Base-by-base conservation (phyloP, 1,284 basidiomycete species). In the Ustilago cynodontis region DNA sequence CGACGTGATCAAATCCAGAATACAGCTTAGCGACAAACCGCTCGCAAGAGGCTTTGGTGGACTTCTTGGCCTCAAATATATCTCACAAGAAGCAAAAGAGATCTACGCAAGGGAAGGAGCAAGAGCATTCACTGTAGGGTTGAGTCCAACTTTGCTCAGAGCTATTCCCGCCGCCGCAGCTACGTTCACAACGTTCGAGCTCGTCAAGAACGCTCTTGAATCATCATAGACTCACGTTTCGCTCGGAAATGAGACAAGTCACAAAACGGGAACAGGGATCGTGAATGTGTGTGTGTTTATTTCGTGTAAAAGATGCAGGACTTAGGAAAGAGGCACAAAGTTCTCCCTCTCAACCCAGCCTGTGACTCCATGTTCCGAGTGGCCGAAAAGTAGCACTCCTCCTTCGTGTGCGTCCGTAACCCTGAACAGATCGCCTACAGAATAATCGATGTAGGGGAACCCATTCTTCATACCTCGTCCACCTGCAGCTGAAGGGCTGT, bases 131-230 rank as follows among this genome's bases (percentile, higher is more conserved):
- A 51, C 66, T 2, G 70, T 76, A 6, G 80, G 80, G 3, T 45
- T 82, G n/a, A 71, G 59, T 13, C 80, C 80, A 3, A 82, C 80
- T 0, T 56, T 82, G 51, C 28, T 82, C 9, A 62, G 80, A n/a
- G 72, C 80, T 5, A 71, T 82, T n/a, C 80, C 80, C 0, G 80
- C 80, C 4, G 80, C 80, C 1, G 80, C 77, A 1, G 78, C 80
- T 22, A 82, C 80, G 0, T 82, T 82, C 37, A 80, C 78, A 5
- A 79, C 78, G 1, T 82, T 78, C 29, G 80, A 82, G 47, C 58
- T 82, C 13, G 79, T 78, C 28, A 80, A 80, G 37, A 50, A 57
- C 6, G 69, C 68, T 2, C 39, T 79, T 10, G 65, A 78, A 14
- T 33, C 50, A 33, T 20, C 45, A 37, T 60, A 49, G 37, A 4